Base-by-base conservation (phyloP, 2,329 filamentous ascomycete genomes). In the Volutella citrinella region DNA sequence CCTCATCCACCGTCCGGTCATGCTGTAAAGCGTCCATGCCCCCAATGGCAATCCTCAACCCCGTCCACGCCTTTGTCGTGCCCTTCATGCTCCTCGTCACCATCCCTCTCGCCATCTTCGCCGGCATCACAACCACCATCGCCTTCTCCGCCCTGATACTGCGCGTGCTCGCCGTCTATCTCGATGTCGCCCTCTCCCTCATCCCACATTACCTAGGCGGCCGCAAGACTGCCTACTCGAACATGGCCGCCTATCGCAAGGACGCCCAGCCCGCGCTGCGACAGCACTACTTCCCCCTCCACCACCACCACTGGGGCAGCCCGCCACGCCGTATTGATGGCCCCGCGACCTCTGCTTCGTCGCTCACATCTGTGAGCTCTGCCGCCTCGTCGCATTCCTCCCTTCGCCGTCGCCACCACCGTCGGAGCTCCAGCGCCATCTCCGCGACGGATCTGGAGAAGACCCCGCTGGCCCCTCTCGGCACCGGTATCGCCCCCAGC, bases 61-160 rank as follows among this genome's bases (percentile, higher is more conserved):
- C 75, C 16, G 57, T 76, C 39, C 72, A 78, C 54, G 63, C 67
- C 45, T 57, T 84, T 30, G 63, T 80, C 32, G 66, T 82, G 32
- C 79, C 80, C n/a, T 69, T 82, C 49, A 64, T 84, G 45, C 69
- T 78, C 51, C 43, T 82, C 43, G 66, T 82, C 50, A 80, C 79
- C 15, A 61, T 84, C 10, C 81, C 82, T 8, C 68, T 85, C 33
- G 70, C 77, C 46, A 54, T 84, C 30, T 73, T 80, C 34, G 82
- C 82, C 32, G 73, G 70, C 43, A 61, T 84, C 43, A 85, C 82
- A 19, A 79, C 80, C 34, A 70, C 69, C 5, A 47, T 84, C 29
- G 78, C 82, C 23, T 75, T 82, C 44, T 66, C 73, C 22, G 66
- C 82, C 21, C 70, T 86, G 30, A 69, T 77, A 51, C 60, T 82